Evolutionary conservation across 108 stramenopile species (phyloP).

Genomic region (Skeletonema tropicum): DNA sequence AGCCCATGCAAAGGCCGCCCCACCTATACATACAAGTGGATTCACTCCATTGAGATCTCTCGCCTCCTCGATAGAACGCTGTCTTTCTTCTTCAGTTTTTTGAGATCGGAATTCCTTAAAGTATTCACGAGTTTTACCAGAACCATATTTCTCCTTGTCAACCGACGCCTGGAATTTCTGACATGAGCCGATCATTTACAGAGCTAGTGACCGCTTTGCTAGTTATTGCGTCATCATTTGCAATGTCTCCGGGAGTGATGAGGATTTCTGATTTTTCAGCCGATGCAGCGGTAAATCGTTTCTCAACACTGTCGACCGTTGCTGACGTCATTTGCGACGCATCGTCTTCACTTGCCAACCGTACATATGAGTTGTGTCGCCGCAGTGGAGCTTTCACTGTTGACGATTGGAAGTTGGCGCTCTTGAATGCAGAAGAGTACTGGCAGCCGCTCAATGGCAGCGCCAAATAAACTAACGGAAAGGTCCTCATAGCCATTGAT

Average conservation of each 20-base stretch:
- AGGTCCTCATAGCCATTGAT: neutral
- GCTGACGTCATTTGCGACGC: neutral
- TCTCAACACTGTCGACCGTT: slow-evolving; percentile 12
- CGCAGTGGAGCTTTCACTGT: neutral
- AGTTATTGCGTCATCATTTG: neutral
- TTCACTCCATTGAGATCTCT: slow-evolving; percentile 86
- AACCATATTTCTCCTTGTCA: slow-evolving; percentile 65
- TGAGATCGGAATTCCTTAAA: slow-evolving; percentile 56
- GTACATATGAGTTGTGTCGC: neutral
- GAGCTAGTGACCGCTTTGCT: slow-evolving; percentile 63
- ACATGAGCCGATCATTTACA: slow-evolving; percentile 80
- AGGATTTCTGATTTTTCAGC: slow-evolving; percentile 23
- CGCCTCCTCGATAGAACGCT: slow-evolving; percentile 66
- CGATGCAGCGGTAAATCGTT: slow-evolving; percentile 17
- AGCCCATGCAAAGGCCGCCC: slow-evolving; percentile 67
- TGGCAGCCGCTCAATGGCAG: slow-evolving; percentile 1
- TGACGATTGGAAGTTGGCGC: neutral
- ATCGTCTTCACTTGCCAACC: slow-evolving; percentile 2
- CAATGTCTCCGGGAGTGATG: neutral
- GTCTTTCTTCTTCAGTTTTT: slow-evolving; percentile 71
- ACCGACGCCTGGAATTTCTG: slow-evolving; percentile 69
- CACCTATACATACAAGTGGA: slow-evolving; percentile 69
- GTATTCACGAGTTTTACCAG: slow-evolving; percentile 32
- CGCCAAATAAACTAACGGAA: neutral
- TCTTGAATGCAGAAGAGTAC: slow-evolving; percentile 1